A percentile compares a stretch with the other conserved stretches of the same genome.
phyloP scores from a whole-genome alignment of 495 filamentous ascomycete genomes.

The Barbatosphaeria neglecta region DNA sequence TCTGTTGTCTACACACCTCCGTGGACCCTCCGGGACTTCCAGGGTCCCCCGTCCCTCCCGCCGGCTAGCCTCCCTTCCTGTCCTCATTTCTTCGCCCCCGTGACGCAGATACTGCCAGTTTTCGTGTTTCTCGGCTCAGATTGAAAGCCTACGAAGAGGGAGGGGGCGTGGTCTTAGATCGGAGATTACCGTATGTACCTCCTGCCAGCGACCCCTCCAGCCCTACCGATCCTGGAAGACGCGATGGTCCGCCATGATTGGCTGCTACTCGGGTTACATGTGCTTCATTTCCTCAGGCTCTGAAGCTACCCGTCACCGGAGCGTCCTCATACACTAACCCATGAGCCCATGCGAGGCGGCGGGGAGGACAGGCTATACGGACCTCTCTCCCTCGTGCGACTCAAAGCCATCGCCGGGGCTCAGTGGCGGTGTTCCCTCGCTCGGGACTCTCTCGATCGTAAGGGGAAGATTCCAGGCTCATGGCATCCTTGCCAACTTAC shows the following conservation, averaged over 20 bases:
- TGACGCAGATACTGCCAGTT: background rate
- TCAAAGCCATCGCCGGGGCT: background rate
- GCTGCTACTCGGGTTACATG: too few species aligned
- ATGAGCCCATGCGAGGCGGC: too few species aligned
- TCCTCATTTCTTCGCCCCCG: background rate
- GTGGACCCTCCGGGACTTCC: too few species aligned
- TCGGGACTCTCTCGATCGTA: background rate
- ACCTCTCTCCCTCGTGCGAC: too few species aligned
- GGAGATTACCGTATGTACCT: background rate
- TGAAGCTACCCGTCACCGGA: too few species aligned
- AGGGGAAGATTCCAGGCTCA: background rate
- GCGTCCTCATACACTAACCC: too few species aligned
- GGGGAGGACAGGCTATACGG: too few species aligned
- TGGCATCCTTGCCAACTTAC: constrained; percentile 30
- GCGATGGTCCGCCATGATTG: too few species aligned
- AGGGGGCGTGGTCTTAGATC: background rate
- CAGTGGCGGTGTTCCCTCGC: background rate
- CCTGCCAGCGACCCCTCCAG: background rate
- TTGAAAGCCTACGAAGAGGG: background rate
- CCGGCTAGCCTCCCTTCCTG: background rate
- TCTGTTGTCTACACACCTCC: too few species aligned
- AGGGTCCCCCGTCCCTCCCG: too few species aligned
- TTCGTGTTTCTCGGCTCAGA: background rate
- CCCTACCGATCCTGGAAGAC: background rate
- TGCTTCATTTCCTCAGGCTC: too few species aligned